phyloP scores from a whole-genome alignment of 768 basidiomycete species.

The Peribolospora kevripleyi region DNA sequence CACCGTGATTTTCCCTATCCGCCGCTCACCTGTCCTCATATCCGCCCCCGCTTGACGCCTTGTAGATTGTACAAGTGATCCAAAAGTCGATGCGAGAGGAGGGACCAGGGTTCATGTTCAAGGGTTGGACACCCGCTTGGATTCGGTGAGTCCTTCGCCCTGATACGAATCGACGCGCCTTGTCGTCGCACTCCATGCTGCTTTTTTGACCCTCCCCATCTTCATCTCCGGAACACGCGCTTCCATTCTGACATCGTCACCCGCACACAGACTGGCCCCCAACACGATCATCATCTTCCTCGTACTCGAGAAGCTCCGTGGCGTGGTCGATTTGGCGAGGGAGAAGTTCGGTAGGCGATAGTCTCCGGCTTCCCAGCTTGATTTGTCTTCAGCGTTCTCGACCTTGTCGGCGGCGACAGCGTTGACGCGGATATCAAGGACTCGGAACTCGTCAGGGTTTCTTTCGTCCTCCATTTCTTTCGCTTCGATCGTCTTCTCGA shows the following conservation, averaged over 20 bases:
- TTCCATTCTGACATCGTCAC: too few species aligned
- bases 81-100: slow-evolving; percentile 10
- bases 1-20: background rate
- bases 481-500: background rate
- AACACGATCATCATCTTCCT: slow-evolving; percentile 12
- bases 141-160: slow-evolving; percentile 1
- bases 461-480: too few species aligned
- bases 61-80: slow-evolving; percentile 3
- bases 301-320: background rate
- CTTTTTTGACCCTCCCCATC: too few species aligned
- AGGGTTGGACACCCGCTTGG: slow-evolving; percentile 14
- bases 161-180: too few species aligned
- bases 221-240: too few species aligned
- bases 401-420: slow-evolving; percentile 2
- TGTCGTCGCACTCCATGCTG: too few species aligned
- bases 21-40: too few species aligned
- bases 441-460: slow-evolving; percentile 1
- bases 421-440: slow-evolving; percentile 7
- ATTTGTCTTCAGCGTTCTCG: background rate
- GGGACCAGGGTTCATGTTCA: slow-evolving; percentile 10
- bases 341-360: too few species aligned
- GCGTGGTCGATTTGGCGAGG: background rate
- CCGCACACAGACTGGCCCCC: slow-evolving; percentile 1
- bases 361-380: background rate
- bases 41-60: too few species aligned